Evolutionary conservation across 257 asterid species (phyloP).

Genomic region (Buddleja alternifolia): DNA sequence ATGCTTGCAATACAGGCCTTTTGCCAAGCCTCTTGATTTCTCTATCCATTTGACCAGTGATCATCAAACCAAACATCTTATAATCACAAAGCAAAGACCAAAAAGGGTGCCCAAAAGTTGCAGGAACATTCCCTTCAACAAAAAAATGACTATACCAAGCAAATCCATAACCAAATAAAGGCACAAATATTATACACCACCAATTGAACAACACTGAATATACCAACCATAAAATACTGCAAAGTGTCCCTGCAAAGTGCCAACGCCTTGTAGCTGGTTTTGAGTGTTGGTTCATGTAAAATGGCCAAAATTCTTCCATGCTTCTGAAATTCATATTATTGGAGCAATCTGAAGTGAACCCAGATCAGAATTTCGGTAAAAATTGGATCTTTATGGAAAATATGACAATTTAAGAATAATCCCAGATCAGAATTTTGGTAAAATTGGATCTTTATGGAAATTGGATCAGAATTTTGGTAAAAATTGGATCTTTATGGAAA

Average conservation of each 20-base stretch:
- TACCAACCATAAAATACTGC: slow-evolving; percentile 72
- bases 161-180: slow-evolving; percentile 80
- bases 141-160: slow-evolving; percentile 98
- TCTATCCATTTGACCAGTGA: slow-evolving; percentile 88
- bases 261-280: slow-evolving; percentile 87
- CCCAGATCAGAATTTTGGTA: neutral
- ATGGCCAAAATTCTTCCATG: slow-evolving; percentile 75
- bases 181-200: slow-evolving; percentile 72
- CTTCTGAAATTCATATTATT: slow-evolving; percentile 15
- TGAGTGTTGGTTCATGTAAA: slow-evolving; percentile 89
- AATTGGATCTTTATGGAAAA: neutral
- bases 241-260: slow-evolving; percentile 92
- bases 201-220: slow-evolving; percentile 72
- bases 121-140: slow-evolving; percentile 90
- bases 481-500: neutral
- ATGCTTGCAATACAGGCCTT: slow-evolving; percentile 84
- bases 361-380: neutral
- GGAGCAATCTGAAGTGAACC: slow-evolving; percentile 2
- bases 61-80: slow-evolving; percentile 97
- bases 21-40: slow-evolving; percentile 99
- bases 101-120: slow-evolving; percentile 90
- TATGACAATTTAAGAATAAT: neutral
- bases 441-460: neutral
- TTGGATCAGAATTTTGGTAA: neutral
- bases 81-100: slow-evolving; percentile 93